Base-by-base conservation (phyloP, 2,329 filamentous ascomycete species). In the Rhynchosporium agropyri region DNA sequence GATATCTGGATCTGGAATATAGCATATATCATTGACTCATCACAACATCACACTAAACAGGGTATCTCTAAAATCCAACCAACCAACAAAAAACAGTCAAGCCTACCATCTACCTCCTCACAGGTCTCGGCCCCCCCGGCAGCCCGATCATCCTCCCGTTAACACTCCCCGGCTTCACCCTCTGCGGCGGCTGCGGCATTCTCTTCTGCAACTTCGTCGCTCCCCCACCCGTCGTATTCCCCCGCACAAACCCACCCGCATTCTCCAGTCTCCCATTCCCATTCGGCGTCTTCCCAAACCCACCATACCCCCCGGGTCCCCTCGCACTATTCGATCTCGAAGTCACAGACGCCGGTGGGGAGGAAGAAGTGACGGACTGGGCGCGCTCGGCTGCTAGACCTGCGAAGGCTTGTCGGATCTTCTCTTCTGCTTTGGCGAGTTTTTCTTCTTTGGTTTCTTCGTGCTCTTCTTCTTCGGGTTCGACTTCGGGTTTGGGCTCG, bases 391-490 rank as follows among this genome's bases (percentile, higher is more conserved):
- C 28, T 31, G 53, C 60, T 26, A 62, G 54, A 20, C 46, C 40
- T 26, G 54, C 60, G 49, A 62, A 62, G 10, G 60, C 60, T 40
- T 43, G 42, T 13, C 55, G 54, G 28, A 62, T 62, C 45, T 62
- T 62, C 38, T 42, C 55, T 29, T 62, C 60, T 20, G 60, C 60
- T 45, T 58, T 58, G 3, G 29, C 42, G 2, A 62, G 46, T n/a
- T 57, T 57, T 10, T 62, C 53, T 29, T 62, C 60, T 29, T 57
- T 50, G 6, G 55, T 58, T 38, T 50, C 43, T 13, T 58, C 54
- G n/a, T 28, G 26, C 33, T 53, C 60, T 51, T 61, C 59, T 43
- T 62, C 60, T 26, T 61, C 50, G 28, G 43, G 33, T 10, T 58
- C 45, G n/a, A 20, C 20, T 20, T 20, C 20, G 20, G 20, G 20